A percentile compares a stretch with the other conserved stretches of the same genome.
Evolutionary conservation across 768 basidiomycete genomes (phyloP).

Genomic region (Kwoniella europaea): DNA sequence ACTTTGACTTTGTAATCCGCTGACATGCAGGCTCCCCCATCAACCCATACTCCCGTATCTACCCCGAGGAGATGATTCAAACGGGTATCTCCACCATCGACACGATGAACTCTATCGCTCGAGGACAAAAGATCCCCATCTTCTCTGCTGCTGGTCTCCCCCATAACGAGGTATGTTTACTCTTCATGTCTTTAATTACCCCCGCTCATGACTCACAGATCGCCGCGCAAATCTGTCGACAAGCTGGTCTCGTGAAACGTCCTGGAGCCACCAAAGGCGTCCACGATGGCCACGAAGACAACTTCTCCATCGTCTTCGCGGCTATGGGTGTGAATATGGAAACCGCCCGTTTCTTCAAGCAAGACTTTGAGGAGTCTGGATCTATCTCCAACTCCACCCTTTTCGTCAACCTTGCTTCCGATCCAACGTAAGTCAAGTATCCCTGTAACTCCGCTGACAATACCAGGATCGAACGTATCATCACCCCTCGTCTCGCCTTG

Average conservation of each 20-base stretch:
- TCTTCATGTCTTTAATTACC: neutral
- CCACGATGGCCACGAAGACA: conserved; percentile 98
- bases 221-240: conserved; percentile 99
- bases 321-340: conserved; percentile 99
- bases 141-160: conserved; percentile 97
- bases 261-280: conserved; percentile 85
- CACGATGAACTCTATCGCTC: conserved; percentile 83
- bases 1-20: neutral
- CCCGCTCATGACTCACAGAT: conserved; percentile 65
- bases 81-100: conserved; percentile 93
- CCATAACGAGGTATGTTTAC: conserved; percentile 83
- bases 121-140: conserved; percentile 99
- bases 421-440: conserved; percentile 70
- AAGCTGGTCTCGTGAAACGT: conserved; percentile 94
- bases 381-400: conserved; percentile 95
- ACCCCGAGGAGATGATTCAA: conserved; percentile 99
- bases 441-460: neutral
- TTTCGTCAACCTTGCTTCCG: conserved; percentile 98
- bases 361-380: conserved; percentile 99
- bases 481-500: conserved; percentile 94
- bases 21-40: conserved; percentile 81
- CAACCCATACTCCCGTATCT: conserved; percentile 77
- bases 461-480: conserved; percentile 88
- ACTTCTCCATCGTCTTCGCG: conserved; percentile 99
- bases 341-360: conserved; percentile 98